A percentile compares a stretch with the other conserved stretches of the same genome.
Conservation (phyloP, 116 monocot genomes). For the Dioscorea cayenensis region DNA sequence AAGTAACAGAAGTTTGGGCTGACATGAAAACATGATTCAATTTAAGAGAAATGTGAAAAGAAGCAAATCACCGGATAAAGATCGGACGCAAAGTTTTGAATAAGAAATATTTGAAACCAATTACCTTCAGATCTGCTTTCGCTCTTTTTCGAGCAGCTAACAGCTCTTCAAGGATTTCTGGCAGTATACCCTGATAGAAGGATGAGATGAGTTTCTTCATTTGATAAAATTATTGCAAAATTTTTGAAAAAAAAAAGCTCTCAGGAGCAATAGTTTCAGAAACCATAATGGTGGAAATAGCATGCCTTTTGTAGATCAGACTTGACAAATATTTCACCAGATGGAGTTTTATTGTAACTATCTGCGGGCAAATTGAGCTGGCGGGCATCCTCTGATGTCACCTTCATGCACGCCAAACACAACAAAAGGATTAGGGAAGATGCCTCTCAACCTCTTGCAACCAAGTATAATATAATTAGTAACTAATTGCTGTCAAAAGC, state of each 20-base stretch:
- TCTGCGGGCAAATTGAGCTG: conserved; percentile 77
- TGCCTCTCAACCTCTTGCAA: neutral
- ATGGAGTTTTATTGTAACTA: conserved; percentile 83
- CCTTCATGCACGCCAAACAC: conserved; percentile 35
- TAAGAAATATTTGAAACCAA: neutral
- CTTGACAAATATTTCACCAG: conserved; percentile 95
- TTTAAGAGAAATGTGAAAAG: neutral
- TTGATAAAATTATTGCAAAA: neutral
- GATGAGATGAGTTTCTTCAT: neutral
- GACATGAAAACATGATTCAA: neutral
- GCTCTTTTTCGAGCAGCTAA: conserved; percentile 98
- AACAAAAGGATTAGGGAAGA: conserved; percentile 14
- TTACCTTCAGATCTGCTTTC: conserved; percentile 97
- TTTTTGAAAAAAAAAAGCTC: neutral
- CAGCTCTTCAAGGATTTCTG: conserved; percentile 98
- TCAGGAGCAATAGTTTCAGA: neutral
- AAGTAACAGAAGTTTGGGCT: neutral
- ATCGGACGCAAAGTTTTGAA: neutral
- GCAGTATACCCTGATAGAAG: conserved; percentile 80
- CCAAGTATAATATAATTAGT: neutral
- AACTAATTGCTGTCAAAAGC: neutral
- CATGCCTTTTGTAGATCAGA: conserved; percentile 82
- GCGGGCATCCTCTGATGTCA: conserved; percentile 75
- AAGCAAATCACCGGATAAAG: neutral
- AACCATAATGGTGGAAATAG: neutral